Conservation (phyloP, 352 stramenopile species). For the Phytophthora tubulina region DNA sequence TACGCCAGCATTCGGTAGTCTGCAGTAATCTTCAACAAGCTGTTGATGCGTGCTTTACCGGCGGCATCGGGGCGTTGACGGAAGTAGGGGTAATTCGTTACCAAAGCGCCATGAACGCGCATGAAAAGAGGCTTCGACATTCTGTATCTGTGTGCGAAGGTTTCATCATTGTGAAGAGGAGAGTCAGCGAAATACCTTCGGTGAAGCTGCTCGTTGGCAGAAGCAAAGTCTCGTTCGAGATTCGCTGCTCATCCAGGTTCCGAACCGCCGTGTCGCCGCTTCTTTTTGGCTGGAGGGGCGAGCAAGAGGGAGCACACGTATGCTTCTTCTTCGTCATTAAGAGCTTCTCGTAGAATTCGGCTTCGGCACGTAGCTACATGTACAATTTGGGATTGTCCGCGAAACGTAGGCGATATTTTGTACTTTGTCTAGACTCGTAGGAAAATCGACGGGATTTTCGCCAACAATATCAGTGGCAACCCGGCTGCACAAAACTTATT, state of each 20-base stretch:
- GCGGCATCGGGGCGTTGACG: neutral
- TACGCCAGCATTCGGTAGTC: neutral
- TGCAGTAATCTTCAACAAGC: neutral
- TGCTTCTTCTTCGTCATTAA: neutral
- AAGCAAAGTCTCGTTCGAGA: neutral
- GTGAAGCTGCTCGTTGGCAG: neutral
- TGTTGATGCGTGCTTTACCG: neutral
- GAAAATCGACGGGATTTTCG: too few species aligned
- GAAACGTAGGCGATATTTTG: too few species aligned
- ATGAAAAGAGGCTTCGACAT: neutral
- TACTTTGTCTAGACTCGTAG: too few species aligned
- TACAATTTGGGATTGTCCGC: too few species aligned
- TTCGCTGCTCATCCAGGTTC: neutral
- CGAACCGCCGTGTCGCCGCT: neutral
- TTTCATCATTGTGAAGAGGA: conserved; percentile 10
- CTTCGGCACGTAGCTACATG: neutral
- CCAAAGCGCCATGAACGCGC: neutral
- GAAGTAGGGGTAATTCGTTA: neutral
- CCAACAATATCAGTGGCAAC: too few species aligned
- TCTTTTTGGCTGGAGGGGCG: neutral
- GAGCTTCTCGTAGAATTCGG: neutral
- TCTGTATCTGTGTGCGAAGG: conserved; percentile 26
- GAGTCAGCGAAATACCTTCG: neutral
- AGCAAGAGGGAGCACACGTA: neutral
- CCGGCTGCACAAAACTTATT: too few species aligned